Percentiles rank a stretch among this genome's conserved stretches.
These are phyloP conservation scores for Mycena galericulata DNA, from an alignment of 768 basidiomycete species.

Conservation along the genomic window DNA sequence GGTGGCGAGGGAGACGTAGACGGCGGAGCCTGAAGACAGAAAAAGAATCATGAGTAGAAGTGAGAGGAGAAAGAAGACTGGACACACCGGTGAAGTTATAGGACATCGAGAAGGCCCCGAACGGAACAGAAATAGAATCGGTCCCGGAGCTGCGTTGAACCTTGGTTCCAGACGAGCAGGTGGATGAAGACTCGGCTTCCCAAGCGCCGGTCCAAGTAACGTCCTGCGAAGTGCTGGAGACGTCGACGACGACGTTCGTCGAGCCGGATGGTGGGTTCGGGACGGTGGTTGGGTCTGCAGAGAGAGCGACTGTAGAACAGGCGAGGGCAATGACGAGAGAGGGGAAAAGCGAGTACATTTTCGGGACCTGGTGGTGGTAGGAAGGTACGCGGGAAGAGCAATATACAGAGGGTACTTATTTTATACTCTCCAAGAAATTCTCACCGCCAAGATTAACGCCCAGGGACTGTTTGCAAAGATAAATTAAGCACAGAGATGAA, in stretches of 20 bases:
- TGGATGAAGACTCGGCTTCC: slow-evolving; percentile 4
- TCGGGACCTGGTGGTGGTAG: slow-evolving; percentile 1
- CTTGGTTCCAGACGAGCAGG: slow-evolving; percentile 16
- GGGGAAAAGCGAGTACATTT: slow-evolving; percentile 10
- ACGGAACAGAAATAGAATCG: neutral
- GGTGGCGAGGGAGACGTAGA: slow-evolving; percentile 22
- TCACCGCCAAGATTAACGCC: slow-evolving; percentile 2
- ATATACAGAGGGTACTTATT: slow-evolving; percentile 5
- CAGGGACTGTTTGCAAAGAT: slow-evolving; percentile 4
- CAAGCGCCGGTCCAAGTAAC: slow-evolving; percentile 17
- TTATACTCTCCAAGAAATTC: slow-evolving; percentile 7
- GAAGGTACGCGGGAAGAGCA: neutral
- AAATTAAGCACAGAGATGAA: slow-evolving; percentile 14
- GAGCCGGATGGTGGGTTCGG: slow-evolving; percentile 24
- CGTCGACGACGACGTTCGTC: slow-evolving; percentile 23
- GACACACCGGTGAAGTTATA: slow-evolving; percentile 24
- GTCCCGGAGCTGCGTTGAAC: slow-evolving; percentile 17
- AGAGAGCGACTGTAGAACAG: slow-evolving; percentile 9
- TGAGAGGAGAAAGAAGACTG: slow-evolving; percentile 14
- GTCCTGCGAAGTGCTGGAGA: slow-evolving; percentile 15
- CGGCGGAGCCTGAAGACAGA: slow-evolving; percentile 16
- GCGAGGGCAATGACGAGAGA: slow-evolving; percentile 6
- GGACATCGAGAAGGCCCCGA: slow-evolving; percentile 19
- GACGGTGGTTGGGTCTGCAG: slow-evolving; percentile 20
- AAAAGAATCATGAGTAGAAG: slow-evolving; percentile 6